Percentiles rank a stretch among this genome's conserved stretches.
phyloP scores from a whole-genome alignment of 164 flowering plant species.

The Taxillus chinensis region DNA sequence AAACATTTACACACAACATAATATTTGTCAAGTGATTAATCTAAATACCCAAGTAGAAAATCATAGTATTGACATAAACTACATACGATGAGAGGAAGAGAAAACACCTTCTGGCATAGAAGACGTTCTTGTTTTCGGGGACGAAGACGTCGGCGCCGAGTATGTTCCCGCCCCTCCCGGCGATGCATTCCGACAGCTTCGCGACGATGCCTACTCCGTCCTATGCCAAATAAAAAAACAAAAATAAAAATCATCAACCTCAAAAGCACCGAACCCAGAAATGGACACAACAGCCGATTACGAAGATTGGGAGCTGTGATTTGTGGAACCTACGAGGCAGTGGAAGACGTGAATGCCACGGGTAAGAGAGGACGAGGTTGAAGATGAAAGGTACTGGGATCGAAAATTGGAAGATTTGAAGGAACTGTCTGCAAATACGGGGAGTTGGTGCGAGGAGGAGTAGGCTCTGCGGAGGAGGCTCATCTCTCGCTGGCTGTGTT shows the following conservation, averaged over 20 bases:
- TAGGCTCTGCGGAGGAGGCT: constrained; percentile 10
- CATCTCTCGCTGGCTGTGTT: constrained; percentile 1
- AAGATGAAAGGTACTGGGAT: constrained; percentile 15
- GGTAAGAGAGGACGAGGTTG: constrained; percentile 17
- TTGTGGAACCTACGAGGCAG: constrained; percentile 50
- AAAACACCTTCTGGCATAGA: constrained; percentile 76
- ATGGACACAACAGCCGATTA: neutral
- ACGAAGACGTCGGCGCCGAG: constrained; percentile 72
- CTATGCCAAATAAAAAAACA: constrained; percentile 24
- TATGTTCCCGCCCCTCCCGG: constrained; percentile 87
- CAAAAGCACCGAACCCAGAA: neutral
- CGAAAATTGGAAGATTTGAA: constrained; percentile 24
- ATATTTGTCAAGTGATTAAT: too few species aligned
- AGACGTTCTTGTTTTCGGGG: constrained; percentile 70
- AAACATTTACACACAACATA: too few species aligned
- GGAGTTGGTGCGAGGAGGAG: constrained; percentile 12
- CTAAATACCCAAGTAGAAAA: too few species aligned
- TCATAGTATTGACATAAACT: neutral
- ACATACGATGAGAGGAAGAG: neutral
- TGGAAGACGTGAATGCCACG: constrained; percentile 81
- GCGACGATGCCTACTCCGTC: constrained; percentile 86
- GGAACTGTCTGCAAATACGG: constrained; percentile 27
- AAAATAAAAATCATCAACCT: neutral
- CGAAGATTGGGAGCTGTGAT: neutral
- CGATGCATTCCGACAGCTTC: constrained; percentile 82